Conservation (phyloP, 306 rosid species). For the Castanea crenata region DNA sequence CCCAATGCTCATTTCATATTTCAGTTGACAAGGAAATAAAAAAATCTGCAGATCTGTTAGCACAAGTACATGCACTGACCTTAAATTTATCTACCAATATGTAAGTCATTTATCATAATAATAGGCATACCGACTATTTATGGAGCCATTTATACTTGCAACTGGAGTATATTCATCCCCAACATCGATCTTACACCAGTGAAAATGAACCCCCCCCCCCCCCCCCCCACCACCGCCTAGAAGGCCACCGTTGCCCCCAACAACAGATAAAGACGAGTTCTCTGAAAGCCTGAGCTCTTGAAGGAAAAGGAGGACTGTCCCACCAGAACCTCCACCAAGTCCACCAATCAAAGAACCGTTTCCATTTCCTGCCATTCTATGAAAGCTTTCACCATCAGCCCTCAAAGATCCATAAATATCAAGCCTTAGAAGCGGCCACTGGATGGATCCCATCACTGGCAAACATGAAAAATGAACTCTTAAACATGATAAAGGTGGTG, state of each 20-base stretch:
- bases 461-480: conserved; percentile 30
- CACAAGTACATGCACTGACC: conserved; percentile 17
- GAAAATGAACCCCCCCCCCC: conserved; percentile 98
- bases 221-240: conserved; percentile 99
- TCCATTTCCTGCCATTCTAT: conserved; percentile 39
- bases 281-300: conserved; percentile 74
- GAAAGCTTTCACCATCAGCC: conserved; percentile 91
- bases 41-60: neutral
- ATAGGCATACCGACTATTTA: conserved; percentile 60
- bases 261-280: conserved; percentile 72
- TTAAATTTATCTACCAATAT: neutral
- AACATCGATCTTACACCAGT: conserved; percentile 80
- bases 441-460: conserved; percentile 88
- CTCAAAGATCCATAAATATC: conserved; percentile 77
- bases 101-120: conserved; percentile 3
- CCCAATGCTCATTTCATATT: neutral
- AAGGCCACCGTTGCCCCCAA: conserved; percentile 88
- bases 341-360: conserved; percentile 78
- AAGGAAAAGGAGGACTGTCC: conserved; percentile 96
- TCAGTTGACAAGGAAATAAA: neutral
- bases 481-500: conserved; percentile 7
- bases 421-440: conserved; percentile 86
- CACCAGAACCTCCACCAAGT: conserved; percentile 97
- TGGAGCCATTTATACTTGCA: conserved; percentile 76
- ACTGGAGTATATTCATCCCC: conserved; percentile 83